A percentile compares a stretch with the other conserved stretches of the same genome.
phyloP scores from a whole-genome alignment of 2,329 filamentous ascomycete species.

The Colletotrichum shisoi region DNA sequence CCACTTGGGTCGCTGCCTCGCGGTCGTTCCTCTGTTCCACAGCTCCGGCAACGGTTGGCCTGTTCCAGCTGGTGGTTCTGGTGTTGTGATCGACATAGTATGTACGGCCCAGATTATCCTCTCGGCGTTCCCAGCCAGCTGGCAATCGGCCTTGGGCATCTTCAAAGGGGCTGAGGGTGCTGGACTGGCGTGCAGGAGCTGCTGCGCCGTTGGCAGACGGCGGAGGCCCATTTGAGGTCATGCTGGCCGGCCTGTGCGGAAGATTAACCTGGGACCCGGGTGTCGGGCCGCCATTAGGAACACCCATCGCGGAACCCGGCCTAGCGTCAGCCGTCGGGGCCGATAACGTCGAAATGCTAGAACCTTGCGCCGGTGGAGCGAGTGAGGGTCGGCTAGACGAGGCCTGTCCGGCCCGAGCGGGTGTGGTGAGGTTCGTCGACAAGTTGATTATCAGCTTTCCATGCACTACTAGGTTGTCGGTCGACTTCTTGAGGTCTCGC shows the following conservation, averaged over 20 bases:
- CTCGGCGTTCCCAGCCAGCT: constrained; percentile 92
- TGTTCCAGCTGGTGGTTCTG: constrained; percentile 93
- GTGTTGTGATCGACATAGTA: constrained; percentile 99
- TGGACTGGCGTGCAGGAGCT: constrained; percentile 47
- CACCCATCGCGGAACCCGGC: constrained; percentile 63
- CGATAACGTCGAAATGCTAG: constrained; percentile 55
- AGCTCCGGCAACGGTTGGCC: constrained; percentile 81
- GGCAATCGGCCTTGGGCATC: constrained; percentile 93
- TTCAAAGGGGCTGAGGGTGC: constrained; percentile 85
- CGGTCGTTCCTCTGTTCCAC: constrained; percentile 79
- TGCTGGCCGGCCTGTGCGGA: constrained; percentile 58
- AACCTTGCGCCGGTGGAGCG: constrained; percentile 52
- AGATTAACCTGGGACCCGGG: constrained; percentile 54
- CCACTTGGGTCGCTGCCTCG: constrained; percentile 90
- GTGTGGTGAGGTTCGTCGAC: constrained; percentile 83
- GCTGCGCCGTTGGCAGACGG: constrained; percentile 48
- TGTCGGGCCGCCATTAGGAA: constrained; percentile 55
- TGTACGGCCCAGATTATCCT: constrained; percentile 92
- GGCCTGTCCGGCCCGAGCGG: constrained; percentile 63
- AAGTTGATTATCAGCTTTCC: constrained; percentile 97
- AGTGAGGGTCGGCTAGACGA: constrained; percentile 59
- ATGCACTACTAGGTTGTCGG: constrained; percentile 96
- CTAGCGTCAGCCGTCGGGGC: constrained; percentile 57
- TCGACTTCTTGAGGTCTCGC: constrained; percentile 94
- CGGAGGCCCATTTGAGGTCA: constrained; percentile 48